Base-by-base conservation (phyloP, 805 yeast genomes). In the Wickerhamiella galacta region DNA sequence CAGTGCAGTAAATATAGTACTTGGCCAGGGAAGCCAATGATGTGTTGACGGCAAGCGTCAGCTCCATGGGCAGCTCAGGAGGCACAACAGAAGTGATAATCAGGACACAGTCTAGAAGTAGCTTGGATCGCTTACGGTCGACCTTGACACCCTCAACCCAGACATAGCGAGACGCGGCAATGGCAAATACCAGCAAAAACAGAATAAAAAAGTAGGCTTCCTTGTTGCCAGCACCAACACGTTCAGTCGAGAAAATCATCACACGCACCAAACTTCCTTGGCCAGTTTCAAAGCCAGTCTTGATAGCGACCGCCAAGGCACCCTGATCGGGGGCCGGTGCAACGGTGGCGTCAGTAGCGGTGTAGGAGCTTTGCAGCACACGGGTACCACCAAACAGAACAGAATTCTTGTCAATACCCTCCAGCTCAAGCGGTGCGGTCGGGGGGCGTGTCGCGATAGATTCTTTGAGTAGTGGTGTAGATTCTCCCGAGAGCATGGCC, bases 401-500 rank as follows among this genome's bases (percentile, higher is more conserved):
- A 5, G 95, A 70, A 56, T 83, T 85, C 56, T 82, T 82, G 56
- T 90, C 98, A 29, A 81, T 51, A 23, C 92, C 85, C 37, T 81
- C 90, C 3, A 76, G 60, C 41, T 79, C 79, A 42, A 83, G 61
- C 6, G 43, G 45, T 36, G 80, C 94, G 14, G 65, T 57, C 20
- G 63, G 58, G 18, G 93, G 92, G 58, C 98, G 79, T 45, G 80
- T 68, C 42, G 71, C 72, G 42, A 85, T 70, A 2, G 94, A 79
- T 57, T 90, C 98, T 52, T 90, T 90, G 51, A 90, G 70, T 45
- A 90, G 63, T 5, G 98, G 98, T 28, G 98, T 90, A 4, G 95
- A 83, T 61, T 90, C 98, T 54, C 98, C 98, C 4, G 95, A 81
- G 36, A 90, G 72, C 98, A 90, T 90, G 16, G 98, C 98, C 64